Base-by-base conservation (phyloP, 805 yeast species). In the Priceomyces carsonii region DNA sequence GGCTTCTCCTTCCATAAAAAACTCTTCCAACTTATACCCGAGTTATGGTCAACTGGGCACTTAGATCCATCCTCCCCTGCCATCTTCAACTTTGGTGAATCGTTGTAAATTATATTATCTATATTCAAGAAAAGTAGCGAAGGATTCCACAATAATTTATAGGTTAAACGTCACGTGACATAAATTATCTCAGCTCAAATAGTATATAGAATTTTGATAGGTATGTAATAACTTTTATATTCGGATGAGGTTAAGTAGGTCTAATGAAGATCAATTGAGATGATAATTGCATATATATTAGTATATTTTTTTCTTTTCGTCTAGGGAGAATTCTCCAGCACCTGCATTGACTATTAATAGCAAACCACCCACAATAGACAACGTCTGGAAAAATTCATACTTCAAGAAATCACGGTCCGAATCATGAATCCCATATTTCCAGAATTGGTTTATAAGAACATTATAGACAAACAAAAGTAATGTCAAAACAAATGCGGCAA, bases 311-410 rank as follows among this genome's bases (percentile, higher is more conserved):
- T 91, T 90, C 82, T 93, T 91, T 61, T 89, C 97, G 56, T 91
- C 99, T 39, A 91, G 68, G 18, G 95, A 85, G 45, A 91, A 73
- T 50, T 85, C 90, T 33, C 99, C 99, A 19, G 98, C 98, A 43
- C 99, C 99, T 3, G 96, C 87, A 65, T 85, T 88, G 40, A 87
- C 96, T 42, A 93, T 86, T 47, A 93, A 69, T 43, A 91, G 66
- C 44, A 91, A 76, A 1, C 98, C 99, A 39, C 99, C 99, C 33
- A 91, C 90, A 57, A 91, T 91, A 39, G 95, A 84, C 57, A 91
- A 72, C 25, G 95, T 88, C 69, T 93, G 99, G 75, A 85, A 91
- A 61, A 85, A 86, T 63, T 90, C 98, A 61, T 90, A 93, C 62
- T 85, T 85, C 59, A 88, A 66, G 62, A 80, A 85, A 64, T 91